These are phyloP conservation scores for Conidiobolus incongruus DNA, from an alignment of 371 early-diverging fungal genomes.

Conservation along the genomic window DNA sequence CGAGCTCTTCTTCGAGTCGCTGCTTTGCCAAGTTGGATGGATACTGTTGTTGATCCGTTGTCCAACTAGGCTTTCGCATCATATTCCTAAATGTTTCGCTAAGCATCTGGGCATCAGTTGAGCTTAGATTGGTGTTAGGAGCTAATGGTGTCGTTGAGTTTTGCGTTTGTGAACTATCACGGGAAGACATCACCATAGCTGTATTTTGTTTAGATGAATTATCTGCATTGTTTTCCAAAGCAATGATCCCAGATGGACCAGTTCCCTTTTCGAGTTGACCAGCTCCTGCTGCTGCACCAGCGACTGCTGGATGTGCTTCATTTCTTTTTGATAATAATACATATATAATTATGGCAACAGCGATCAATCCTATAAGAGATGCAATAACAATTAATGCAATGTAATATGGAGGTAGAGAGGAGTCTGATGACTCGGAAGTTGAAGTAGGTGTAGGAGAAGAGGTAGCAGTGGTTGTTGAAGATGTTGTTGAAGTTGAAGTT, in stretches of 20 bases:
- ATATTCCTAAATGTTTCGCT: conserved; percentile 4
- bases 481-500: not conserved
- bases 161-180: not conserved
- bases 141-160: not conserved
- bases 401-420: too few species aligned
- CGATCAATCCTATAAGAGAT: too few species aligned
- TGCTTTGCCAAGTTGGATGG: not conserved
- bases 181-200: not conserved
- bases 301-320: too few species aligned
- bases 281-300: too few species aligned
- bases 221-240: not conserved
- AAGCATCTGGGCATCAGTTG: conserved; percentile 5
- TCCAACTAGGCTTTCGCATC: conserved; percentile 7
- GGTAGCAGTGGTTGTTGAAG: too few species aligned
- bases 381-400: too few species aligned
- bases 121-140: conserved; percentile 1
- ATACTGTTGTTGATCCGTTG: not conserved
- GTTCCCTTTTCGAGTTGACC: too few species aligned
- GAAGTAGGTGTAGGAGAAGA: too few species aligned
- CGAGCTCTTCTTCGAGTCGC: conserved; percentile 2
- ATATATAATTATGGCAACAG: too few species aligned
- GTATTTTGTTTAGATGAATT: not conserved
- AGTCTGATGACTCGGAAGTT: too few species aligned
- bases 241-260: not conserved
- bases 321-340: too few species aligned